Evolutionary conservation across 2,329 filamentous ascomycete genomes (phyloP), one percentile per base, ranked within the genome.

Genomic region (Parastagonospora nodorum): DNA sequence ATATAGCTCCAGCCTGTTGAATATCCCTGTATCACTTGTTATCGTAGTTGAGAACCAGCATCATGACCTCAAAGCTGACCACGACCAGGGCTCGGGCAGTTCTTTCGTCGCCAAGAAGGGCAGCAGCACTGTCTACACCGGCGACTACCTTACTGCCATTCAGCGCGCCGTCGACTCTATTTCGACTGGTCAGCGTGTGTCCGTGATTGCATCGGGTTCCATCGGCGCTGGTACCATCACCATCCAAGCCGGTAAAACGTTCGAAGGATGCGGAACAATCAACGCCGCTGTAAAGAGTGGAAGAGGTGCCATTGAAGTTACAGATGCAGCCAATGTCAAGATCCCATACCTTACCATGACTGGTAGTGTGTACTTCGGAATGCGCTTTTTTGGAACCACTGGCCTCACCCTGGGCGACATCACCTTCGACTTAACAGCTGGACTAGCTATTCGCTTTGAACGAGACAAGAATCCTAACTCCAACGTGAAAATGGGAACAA

Each of bases 201-300:
- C 80, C 1, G 78, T 85, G 48, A 77, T 82, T 0, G 81, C 82
- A 0, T 82, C 80, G 0, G 82, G 82, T 4, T 81, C 79, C 37
- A 82, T 84, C 45, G 82, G 81, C 28, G 76, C 79, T n/a, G 76
- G 62, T 58, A 83, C 79, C 31, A 79, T 84, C 62, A 76, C 67
- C 19, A 77, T 84, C 53, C 58, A 63, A 30, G 79, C 77, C 60
- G 81, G 82, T 48, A 83, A 82, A 67, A 84, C 74, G 36, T 84
- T 85, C 41, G 82, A 85, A 56, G 82, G 80, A 29, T 84, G 82
- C 63, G 82, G 82, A 36, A 83, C 81, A 38, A 82, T 85, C 65
- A 74, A 84, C 49, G 74, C 73, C 0, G 77, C 61, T 19, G 67
- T 64, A 48, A 74, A 67, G 4, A 58, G 63, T 31, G 81, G 78